A percentile compares a stretch with the other conserved stretches of the same genome.
phyloP scores from a whole-genome alignment of 2,329 filamentous ascomycete species.

The Anthostomella pinea region DNA sequence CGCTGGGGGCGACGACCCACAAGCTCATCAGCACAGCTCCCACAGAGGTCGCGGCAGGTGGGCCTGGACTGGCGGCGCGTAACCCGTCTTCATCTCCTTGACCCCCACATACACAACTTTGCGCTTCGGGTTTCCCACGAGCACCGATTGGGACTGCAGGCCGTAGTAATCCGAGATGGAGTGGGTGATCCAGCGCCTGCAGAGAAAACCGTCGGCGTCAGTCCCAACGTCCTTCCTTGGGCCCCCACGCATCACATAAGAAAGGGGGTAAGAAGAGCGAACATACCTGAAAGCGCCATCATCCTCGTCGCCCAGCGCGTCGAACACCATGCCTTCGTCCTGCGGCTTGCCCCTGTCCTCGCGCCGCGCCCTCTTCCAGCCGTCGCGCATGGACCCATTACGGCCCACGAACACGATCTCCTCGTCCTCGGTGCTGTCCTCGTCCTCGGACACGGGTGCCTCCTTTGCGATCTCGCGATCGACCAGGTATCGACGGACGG shows the following conservation, averaged over 20 bases:
- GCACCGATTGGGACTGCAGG: conserved; percentile 77
- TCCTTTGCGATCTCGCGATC: conserved; percentile 46
- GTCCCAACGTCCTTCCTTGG: not conserved
- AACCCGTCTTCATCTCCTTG: conserved; percentile 42
- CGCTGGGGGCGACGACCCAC: too few relatives aligned
- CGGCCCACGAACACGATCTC: conserved; percentile 87
- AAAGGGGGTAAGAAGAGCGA: conserved; percentile 14
- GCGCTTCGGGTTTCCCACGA: conserved; percentile 65
- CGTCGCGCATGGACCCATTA: conserved; percentile 58
- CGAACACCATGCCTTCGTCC: conserved; percentile 71
- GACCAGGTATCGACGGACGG: conserved; percentile 73
- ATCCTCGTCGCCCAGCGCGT: conserved; percentile 68
- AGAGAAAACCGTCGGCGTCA: not conserved
- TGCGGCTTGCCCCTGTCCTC: conserved; percentile 51
- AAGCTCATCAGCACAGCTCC: conserved; percentile 59
- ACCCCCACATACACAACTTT: conserved; percentile 83
- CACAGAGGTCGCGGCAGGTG: conserved; percentile 61
- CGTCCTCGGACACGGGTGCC: conserved; percentile 30
- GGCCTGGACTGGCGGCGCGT: conserved; percentile 22
- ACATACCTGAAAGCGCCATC: conserved; percentile 79
- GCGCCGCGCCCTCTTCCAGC: conserved; percentile 48
- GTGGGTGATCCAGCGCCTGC: conserved; percentile 86
- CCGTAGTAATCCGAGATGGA: conserved; percentile 92
- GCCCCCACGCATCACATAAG: not conserved
- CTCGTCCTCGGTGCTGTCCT: conserved; percentile 63